Percentiles rank a stretch among this genome's conserved stretches.
These are phyloP conservation scores for Akebia trifoliata DNA, from an alignment of 164 flowering plant species.

Conservation along the genomic window DNA sequence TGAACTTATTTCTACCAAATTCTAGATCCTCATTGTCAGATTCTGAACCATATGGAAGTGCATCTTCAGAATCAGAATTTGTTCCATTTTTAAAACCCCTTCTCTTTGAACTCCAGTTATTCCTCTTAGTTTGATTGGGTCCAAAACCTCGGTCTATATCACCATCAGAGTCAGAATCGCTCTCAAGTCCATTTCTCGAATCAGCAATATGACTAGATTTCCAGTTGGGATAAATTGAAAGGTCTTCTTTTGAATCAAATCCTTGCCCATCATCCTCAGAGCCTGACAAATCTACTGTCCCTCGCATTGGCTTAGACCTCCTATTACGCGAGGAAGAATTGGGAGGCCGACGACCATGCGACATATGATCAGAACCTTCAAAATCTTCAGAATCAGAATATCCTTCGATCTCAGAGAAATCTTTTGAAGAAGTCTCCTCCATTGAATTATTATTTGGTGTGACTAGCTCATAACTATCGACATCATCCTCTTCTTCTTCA, in stretches of 20 bases:
- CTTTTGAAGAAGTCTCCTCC: constrained; percentile 25
- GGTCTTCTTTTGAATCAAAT: constrained; percentile 58
- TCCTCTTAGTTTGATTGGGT: constrained; percentile 21
- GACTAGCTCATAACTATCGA: constrained; percentile 80
- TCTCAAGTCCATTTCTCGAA: constrained; percentile 29
- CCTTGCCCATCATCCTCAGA: constrained; percentile 38
- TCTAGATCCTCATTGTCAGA: constrained; percentile 29
- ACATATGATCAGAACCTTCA: constrained; percentile 15
- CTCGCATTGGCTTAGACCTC: constrained; percentile 22
- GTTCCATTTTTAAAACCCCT: constrained; percentile 19
- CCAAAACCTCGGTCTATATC: constrained; percentile 23
- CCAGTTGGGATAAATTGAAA: constrained; percentile 48
- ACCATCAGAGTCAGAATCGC: constrained; percentile 44
- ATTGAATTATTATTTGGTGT: constrained; percentile 24
- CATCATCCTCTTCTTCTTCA: constrained; percentile 78
- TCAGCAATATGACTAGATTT: constrained; percentile 64
- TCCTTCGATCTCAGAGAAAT: constrained; percentile 44
- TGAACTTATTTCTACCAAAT: constrained; percentile 19
- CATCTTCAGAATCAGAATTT: constrained; percentile 30
- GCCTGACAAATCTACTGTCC: constrained; percentile 27
- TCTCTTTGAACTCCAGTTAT: constrained; percentile 21
- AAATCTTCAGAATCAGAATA: constrained; percentile 48
- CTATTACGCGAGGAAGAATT: constrained; percentile 17
- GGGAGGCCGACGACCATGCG: constrained; percentile 11
- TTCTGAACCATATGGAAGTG: constrained; percentile 35